Conservation (phyloP, 1,284 basidiomycete genomes). For the Austroboletus novae-zelandiae region DNA sequence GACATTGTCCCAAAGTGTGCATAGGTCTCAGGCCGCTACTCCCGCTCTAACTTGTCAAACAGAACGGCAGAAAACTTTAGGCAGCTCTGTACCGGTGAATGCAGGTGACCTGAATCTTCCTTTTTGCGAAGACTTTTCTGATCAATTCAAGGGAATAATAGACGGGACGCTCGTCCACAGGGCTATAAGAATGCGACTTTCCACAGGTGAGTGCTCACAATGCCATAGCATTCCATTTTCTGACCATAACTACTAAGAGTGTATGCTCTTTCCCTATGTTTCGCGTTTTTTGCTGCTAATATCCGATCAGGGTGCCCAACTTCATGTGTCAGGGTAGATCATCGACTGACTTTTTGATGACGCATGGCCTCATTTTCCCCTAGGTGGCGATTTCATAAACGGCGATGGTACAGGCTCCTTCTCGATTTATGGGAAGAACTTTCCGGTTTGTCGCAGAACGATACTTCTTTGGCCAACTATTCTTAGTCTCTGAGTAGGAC, state of each 20-base stretch:
- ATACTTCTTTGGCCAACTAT: neutral
- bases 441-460: constrained; percentile 54
- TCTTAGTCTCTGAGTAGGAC: constrained; percentile 52
- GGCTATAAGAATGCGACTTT: constrained; percentile 89
- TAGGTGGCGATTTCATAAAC: constrained; percentile 86
- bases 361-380: constrained; percentile 4
- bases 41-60: constrained; percentile 4
- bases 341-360: neutral
- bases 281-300: neutral
- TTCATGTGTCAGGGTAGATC: constrained; percentile 82
- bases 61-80: constrained; percentile 98
- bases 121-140: constrained; percentile 4
- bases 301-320: constrained; percentile 56
- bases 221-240: neutral
- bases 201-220: constrained; percentile 65
- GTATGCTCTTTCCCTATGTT: constrained; percentile 43
- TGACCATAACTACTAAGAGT: constrained; percentile 49
- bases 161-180: constrained; percentile 82
- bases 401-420: constrained; percentile 93
- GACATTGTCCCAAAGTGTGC: constrained; percentile 87
- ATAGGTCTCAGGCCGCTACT: neutral
- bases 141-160: constrained; percentile 33
- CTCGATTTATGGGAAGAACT: constrained; percentile 93
- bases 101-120: constrained; percentile 51
- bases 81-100: constrained; percentile 95